A percentile compares a stretch with the other conserved stretches of the same genome.
Evolutionary conservation across 2,329 filamentous ascomycete genomes (phyloP).

Genomic region (Chalaropsis ovoidea): DNA sequence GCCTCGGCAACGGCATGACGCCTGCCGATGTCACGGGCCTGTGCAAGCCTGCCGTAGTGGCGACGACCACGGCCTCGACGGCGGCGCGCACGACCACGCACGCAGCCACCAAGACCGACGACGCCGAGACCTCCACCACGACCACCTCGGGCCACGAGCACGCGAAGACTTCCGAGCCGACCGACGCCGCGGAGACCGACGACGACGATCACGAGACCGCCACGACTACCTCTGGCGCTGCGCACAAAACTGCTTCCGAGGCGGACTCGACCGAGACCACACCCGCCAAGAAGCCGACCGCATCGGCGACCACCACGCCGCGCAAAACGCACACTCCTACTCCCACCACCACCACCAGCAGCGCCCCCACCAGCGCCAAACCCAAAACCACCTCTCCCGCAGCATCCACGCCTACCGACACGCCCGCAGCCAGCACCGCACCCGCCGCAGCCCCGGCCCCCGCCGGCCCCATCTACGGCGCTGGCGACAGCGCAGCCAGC

Average conservation of each 20-base stretch:
- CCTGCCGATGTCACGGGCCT: slow-evolving; percentile 23
- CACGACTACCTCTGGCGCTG: not conserved
- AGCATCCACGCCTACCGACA: not conserved
- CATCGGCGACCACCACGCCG: not conserved
- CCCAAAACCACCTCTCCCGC: not conserved
- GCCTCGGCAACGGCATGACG: slow-evolving; percentile 20
- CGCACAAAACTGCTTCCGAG: not conserved
- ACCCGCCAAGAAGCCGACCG: not conserved
- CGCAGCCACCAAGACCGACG: not conserved
- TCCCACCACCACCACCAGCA: not conserved
- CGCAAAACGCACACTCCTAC: not conserved
- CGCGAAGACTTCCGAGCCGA: not conserved
- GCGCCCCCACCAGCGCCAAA: not conserved
- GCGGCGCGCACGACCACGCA: not conserved
- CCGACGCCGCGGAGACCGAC: not conserved
- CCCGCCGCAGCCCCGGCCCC: not conserved
- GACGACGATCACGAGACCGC: not conserved
- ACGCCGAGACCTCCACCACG: not conserved
- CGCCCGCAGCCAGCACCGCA: not conserved
- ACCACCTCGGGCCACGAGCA: not conserved
- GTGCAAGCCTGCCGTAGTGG: slow-evolving; percentile 13
- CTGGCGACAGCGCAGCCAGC: not conserved
- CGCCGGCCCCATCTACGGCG: not conserved
- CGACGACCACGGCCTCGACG: not conserved
- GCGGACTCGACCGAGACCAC: not conserved